Conservation (phyloP, 441 rosid species). For the Populus trichocarpa region DNA sequence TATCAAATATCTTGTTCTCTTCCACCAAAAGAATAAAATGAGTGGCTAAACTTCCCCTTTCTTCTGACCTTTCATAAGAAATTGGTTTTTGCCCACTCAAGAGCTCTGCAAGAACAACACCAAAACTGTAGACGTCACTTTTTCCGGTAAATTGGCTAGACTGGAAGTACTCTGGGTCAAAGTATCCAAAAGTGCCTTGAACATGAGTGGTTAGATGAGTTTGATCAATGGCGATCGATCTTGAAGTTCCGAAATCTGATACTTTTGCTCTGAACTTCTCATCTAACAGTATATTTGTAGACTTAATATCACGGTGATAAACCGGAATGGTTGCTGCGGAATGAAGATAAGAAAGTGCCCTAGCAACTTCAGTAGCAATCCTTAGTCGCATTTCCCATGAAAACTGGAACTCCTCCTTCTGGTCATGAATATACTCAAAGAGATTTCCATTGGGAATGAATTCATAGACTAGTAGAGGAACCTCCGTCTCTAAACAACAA, state of each 20-base stretch:
- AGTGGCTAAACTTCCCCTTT: constrained; percentile 1
- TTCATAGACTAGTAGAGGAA: background rate
- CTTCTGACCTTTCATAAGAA: background rate
- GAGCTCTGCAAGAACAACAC: constrained; percentile 39
- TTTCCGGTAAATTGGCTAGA: constrained; percentile 27
- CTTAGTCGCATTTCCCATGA: background rate
- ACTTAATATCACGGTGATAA: constrained; percentile 8
- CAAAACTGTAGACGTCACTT: constrained; percentile 36
- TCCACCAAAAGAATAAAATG: constrained; percentile 8
- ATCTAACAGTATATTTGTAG: constrained; percentile 2
- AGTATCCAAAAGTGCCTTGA: constrained; percentile 42
- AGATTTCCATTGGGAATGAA: constrained; percentile 9
- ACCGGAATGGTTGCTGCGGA: background rate
- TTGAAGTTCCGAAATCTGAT: constrained; percentile 22
- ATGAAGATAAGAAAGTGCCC: constrained; percentile 1
- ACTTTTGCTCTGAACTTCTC: constrained; percentile 3
- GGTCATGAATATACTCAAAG: background rate
- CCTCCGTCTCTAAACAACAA: constrained; percentile 1
- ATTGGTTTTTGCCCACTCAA: constrained; percentile 12
- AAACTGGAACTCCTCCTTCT: background rate
- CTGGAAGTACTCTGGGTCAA: constrained; percentile 35
- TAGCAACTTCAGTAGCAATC: background rate
- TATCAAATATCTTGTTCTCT: constrained; percentile 1
- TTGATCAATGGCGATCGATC: constrained; percentile 20
- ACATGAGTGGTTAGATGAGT: constrained; percentile 22